A percentile compares a stretch with the other conserved stretches of the same genome.
Conservation (phyloP, 371 early-diverging fungal genomes). For the Vairimorpha necatrix region DNA sequence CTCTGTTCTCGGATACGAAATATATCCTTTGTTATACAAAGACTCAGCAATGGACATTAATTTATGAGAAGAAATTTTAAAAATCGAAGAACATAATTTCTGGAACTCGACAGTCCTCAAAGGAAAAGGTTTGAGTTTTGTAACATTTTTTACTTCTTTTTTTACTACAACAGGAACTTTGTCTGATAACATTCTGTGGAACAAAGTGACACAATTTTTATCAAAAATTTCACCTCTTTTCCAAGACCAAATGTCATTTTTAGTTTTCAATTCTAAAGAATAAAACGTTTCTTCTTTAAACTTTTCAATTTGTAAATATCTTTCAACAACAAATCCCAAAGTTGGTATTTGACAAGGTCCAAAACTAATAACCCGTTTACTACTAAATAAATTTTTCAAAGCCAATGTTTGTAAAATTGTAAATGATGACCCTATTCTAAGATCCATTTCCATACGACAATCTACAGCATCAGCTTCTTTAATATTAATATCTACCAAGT, state of each 20-base stretch:
- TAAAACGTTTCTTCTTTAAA: slow-evolving; percentile 86
- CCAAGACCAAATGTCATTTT: slow-evolving; percentile 68
- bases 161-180: slow-evolving; percentile 11
- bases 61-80: slow-evolving; percentile 70
- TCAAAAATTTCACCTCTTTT: slow-evolving; percentile 62
- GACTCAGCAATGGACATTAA: slow-evolving; percentile 76
- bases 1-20: slow-evolving; percentile 97
- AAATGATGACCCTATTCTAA: slow-evolving; percentile 87
- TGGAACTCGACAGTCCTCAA: slow-evolving; percentile 88
- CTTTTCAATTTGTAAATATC: slow-evolving; percentile 70
- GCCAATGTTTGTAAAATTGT: slow-evolving; percentile 82
- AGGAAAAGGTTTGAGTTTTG: slow-evolving; percentile 72
- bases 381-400: slow-evolving; percentile 62
- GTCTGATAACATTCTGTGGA: slow-evolving; percentile 30
- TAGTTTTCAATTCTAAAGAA: slow-evolving; percentile 72
- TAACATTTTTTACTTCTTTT: slow-evolving; percentile 5
- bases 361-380: slow-evolving; percentile 71
- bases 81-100: slow-evolving; percentile 71
- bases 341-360: slow-evolving; percentile 99
- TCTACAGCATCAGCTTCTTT: slow-evolving; percentile 79
- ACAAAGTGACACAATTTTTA: slow-evolving; percentile 58
- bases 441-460: slow-evolving; percentile 82
- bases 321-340: slow-evolving; percentile 92
- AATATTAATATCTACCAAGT: slow-evolving; percentile 70
- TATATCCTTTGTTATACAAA: slow-evolving; percentile 74